Evolutionary conservation across 2,329 filamentous ascomycete species (phyloP).

Genomic region (Fusarium siculi): DNA sequence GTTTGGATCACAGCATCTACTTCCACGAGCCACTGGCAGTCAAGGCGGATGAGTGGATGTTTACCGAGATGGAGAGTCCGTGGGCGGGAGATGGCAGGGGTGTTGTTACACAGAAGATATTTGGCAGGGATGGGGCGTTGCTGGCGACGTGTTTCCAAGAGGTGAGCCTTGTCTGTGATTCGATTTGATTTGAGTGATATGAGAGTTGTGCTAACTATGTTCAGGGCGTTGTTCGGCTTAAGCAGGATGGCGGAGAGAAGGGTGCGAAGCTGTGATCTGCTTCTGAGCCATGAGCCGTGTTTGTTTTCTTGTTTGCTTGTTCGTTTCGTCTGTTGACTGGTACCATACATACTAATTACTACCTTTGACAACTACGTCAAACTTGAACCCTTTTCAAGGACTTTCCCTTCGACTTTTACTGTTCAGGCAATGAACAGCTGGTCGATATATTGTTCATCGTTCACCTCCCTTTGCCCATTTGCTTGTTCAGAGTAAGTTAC

Average conservation of each 20-base stretch:
- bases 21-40: constrained; percentile 71
- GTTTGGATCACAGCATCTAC: constrained; percentile 79
- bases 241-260: constrained; percentile 53
- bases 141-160: constrained; percentile 85
- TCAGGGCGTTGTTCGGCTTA: constrained; percentile 63
- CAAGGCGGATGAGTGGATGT: constrained; percentile 79
- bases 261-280: constrained; percentile 47
- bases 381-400: background rate
- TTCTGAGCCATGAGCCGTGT: background rate
- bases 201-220: constrained; percentile 34
- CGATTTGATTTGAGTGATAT: background rate
- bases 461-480: background rate
- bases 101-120: constrained; percentile 80
- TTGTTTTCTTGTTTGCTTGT: background rate
- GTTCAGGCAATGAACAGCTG: background rate
- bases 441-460: background rate
- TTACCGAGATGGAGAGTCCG: constrained; percentile 81
- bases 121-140: constrained; percentile 74
- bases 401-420: background rate
- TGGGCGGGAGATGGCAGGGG: constrained; percentile 84
- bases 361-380: background rate
- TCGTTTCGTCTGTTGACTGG: constrained; percentile 1
- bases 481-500: background rate
- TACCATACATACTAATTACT: constrained; percentile 11
- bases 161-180: constrained; percentile 56